Evolutionary conservation across 495 filamentous ascomycete species (phyloP).

Genomic region (Acidiella bohemica): DNA sequence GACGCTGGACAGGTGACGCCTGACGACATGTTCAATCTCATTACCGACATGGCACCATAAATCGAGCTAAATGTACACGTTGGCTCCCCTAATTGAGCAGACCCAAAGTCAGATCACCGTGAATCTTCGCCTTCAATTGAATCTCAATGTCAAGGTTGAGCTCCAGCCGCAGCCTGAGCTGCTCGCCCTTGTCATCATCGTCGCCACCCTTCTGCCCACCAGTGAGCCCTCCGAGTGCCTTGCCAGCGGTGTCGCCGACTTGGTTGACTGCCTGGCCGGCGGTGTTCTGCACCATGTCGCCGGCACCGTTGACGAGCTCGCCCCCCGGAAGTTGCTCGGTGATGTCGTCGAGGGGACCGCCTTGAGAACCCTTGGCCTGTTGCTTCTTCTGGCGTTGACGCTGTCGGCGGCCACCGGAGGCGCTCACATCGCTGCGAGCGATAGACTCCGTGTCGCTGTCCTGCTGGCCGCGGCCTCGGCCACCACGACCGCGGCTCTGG

Average conservation of each 20-base stretch:
- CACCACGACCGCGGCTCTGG: conserved; percentile 30
- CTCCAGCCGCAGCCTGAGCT: conserved; percentile 64
- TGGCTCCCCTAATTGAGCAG: conserved; percentile 42
- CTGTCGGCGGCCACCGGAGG: conserved; percentile 27
- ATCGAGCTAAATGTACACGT: too few species aligned
- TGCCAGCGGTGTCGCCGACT: conserved; percentile 28
- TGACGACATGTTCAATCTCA: too few species aligned
- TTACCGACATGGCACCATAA: too few species aligned
- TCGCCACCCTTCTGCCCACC: conserved; percentile 22
- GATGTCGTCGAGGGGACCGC: conserved; percentile 29
- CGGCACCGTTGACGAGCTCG: conserved; percentile 27
- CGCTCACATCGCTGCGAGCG: conserved; percentile 27
- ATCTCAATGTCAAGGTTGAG: conserved; percentile 83
- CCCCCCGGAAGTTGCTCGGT: conserved; percentile 29
- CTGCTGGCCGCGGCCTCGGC: conserved; percentile 17
- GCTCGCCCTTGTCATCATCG: conserved; percentile 37
- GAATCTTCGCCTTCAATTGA: conserved; percentile 81
- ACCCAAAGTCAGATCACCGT: conserved; percentile 75
- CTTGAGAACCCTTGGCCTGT: conserved; percentile 5
- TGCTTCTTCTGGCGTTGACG: conserved; percentile 28
- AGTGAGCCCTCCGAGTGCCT: conserved; percentile 28
- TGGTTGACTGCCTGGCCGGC: conserved; percentile 26
- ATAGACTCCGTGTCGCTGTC: conserved; percentile 27
- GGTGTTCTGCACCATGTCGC: conserved; percentile 31
- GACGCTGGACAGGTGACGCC: too few species aligned